These are phyloP conservation scores for Parasarocladium wereldwijsianum DNA, from an alignment of 2,329 filamentous ascomycete species.

Conservation along the genomic window DNA sequence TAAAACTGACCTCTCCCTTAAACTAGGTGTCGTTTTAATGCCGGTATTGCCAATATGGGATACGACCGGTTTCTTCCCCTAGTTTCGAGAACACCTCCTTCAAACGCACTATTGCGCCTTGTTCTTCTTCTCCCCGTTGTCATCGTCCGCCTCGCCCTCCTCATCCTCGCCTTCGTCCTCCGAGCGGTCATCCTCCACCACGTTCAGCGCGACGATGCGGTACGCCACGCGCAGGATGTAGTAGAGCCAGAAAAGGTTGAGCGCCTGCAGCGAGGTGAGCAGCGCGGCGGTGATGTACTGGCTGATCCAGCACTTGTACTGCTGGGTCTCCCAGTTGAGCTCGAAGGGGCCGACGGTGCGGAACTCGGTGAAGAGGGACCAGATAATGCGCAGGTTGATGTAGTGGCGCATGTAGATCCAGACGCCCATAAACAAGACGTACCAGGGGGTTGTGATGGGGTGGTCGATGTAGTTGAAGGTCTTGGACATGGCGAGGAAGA, in stretches of 20 bases:
- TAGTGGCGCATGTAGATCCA: slow-evolving; percentile 90
- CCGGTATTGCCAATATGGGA: too few relatives aligned
- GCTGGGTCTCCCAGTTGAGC: slow-evolving; percentile 60
- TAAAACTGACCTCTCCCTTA: too few relatives aligned
- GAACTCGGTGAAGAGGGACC: slow-evolving; percentile 62
- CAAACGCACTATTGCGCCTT: too few relatives aligned
- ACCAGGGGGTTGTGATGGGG: slow-evolving; percentile 67
- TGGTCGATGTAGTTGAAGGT: slow-evolving; percentile 81
- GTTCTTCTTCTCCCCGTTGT: slow-evolving; percentile 14
- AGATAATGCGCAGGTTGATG: slow-evolving; percentile 65
- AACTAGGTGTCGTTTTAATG: too few relatives aligned
- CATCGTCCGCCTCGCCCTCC: slow-evolving; percentile 20
- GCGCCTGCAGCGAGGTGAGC: slow-evolving; percentile 51
- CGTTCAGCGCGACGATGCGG: slow-evolving; percentile 47
- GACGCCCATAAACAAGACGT: slow-evolving; percentile 61
- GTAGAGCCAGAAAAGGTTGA: slow-evolving; percentile 74
- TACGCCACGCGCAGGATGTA: slow-evolving; percentile 63
- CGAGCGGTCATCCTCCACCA: slow-evolving; percentile 56
- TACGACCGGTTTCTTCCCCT: too few relatives aligned
- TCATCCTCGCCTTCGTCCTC: slow-evolving; percentile 53
- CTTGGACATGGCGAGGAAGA: slow-evolving; percentile 91
- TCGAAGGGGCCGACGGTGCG: slow-evolving; percentile 59
- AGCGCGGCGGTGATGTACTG: slow-evolving; percentile 53
- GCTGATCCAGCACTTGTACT: slow-evolving; percentile 62
- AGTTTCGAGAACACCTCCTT: too few relatives aligned